Evolutionary conservation across 805 yeast genomes (phyloP).

Genomic region (Ogataea ramenticola): DNA sequence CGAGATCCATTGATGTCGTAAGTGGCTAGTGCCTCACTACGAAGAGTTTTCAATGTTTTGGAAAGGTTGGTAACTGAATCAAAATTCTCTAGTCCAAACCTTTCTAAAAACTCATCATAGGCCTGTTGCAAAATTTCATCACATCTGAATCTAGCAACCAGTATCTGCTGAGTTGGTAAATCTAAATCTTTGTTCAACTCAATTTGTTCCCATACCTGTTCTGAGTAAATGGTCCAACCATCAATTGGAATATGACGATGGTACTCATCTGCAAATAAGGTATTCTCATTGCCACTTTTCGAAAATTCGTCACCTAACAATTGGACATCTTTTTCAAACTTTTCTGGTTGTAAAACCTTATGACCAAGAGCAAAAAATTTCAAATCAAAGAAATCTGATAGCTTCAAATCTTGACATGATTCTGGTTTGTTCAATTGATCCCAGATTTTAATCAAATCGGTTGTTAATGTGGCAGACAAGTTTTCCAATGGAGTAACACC

Average conservation of each 20-base stretch:
- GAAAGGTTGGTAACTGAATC: conserved; percentile 32
- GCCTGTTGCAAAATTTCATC: conserved; percentile 71
- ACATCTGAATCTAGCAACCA: conserved; percentile 91
- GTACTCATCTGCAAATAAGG: conserved; percentile 56
- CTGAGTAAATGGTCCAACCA: conserved; percentile 92
- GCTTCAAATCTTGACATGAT: conserved; percentile 43
- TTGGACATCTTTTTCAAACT: conserved; percentile 55
- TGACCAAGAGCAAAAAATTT: conserved; percentile 79
- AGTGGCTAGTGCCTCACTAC: conserved; percentile 36
- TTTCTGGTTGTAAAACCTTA: conserved; percentile 71
- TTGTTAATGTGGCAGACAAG: conserved; percentile 57
- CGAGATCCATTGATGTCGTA: conserved; percentile 74
- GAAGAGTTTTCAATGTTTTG: conserved; percentile 32
- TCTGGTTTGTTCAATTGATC: conserved; percentile 64
- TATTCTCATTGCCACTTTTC: conserved; percentile 19
- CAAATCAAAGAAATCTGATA: conserved; percentile 78
- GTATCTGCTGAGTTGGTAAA: conserved; percentile 91
- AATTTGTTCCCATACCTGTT: conserved; percentile 90
- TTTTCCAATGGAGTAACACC: conserved; percentile 79
- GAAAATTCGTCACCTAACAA: conserved; percentile 58
- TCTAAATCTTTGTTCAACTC: conserved; percentile 90
- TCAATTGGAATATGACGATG: conserved; percentile 88
- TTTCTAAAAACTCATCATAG: conserved; percentile 32
- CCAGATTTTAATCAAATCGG: conserved; percentile 80
- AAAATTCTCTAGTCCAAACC: conserved; percentile 21